phyloP scores from a whole-genome alignment of 2,329 filamentous ascomycete genomes.

The Drechslerella coelobrocha region DNA sequence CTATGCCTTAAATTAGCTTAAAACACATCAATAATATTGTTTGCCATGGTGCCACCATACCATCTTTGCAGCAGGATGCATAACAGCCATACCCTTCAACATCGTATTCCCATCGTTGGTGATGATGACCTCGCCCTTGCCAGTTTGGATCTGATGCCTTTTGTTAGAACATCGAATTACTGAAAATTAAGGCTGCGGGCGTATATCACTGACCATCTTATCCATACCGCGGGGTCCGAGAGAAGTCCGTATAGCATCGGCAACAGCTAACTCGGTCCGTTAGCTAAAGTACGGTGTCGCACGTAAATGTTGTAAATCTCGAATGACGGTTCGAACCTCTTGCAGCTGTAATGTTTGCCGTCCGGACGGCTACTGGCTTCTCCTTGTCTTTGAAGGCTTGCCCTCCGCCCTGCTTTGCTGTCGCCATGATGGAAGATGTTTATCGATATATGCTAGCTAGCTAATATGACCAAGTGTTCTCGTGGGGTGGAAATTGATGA shows the following conservation, averaged over 20 bases:
- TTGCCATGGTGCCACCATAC: constrained; percentile 15
- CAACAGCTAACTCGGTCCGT: constrained; percentile 70
- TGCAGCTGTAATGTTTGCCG: constrained; percentile 94
- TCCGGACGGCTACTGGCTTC: constrained; percentile 96
- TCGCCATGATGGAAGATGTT: constrained; percentile 39
- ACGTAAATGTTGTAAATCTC: constrained; percentile 7
- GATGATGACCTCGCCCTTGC: constrained; percentile 96
- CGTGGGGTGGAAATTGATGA: constrained; percentile 16
- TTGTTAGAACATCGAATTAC: constrained; percentile 51
- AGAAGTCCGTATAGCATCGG: constrained; percentile 89
- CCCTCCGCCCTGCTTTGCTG: constrained; percentile 30
- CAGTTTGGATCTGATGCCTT: constrained; percentile 76
- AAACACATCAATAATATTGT: neutral
- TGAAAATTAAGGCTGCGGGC: neutral
- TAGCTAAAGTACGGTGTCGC: constrained; percentile 20
- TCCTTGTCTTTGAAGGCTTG: constrained; percentile 68
- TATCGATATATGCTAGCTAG: constrained; percentile 17
- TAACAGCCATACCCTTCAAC: constrained; percentile 97
- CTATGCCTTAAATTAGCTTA: constrained; percentile 29
- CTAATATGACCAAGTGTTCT: constrained; percentile 2
- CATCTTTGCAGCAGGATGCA: constrained; percentile 99
- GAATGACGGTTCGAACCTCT: constrained; percentile 70
- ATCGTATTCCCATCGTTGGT: constrained; percentile 99
- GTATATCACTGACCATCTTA: constrained; percentile 73
- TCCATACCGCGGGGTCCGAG: constrained; percentile 97